A percentile compares a stretch with the other conserved stretches of the same genome.
phyloP scores from a whole-genome alignment of 352 stramenopile species.

The Pilasporangium apinafurcum region DNA sequence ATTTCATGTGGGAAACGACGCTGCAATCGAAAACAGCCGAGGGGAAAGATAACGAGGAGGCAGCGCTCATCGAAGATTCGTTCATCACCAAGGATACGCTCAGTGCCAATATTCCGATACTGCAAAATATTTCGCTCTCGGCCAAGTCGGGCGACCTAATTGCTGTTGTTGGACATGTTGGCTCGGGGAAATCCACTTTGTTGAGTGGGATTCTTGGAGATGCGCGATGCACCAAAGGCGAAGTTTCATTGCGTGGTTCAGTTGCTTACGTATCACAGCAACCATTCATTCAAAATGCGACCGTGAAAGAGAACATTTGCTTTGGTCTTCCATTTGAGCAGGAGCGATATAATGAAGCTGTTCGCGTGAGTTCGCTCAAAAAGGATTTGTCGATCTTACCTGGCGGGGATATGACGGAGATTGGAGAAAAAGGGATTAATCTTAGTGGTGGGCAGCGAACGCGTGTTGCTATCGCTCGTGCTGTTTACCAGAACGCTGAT shows the following conservation, averaged over 20 bases:
- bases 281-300: conserved; percentile 50
- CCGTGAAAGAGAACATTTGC: conserved; percentile 39
- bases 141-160: conserved; percentile 75
- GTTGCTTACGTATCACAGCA: conserved; percentile 56
- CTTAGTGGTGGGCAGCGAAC: conserved; percentile 95
- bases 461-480: conserved; percentile 89
- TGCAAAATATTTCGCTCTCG: conserved; percentile 54
- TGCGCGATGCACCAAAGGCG: conserved; percentile 14
- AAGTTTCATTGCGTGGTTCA: conserved; percentile 20
- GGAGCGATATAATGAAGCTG: conserved; percentile 23
- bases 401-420: conserved; percentile 94
- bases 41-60: conserved; percentile 29
- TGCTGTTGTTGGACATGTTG: conserved; percentile 63
- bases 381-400: conserved; percentile 89
- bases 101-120: conserved; percentile 22
- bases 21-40: conserved; percentile 1
- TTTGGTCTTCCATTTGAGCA: conserved; percentile 35
- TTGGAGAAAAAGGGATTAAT: conserved; percentile 98
- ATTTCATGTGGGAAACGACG: conserved; percentile 64
- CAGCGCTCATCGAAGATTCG: conserved; percentile 8
- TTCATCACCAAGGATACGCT: no score
- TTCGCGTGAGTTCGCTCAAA: conserved; percentile 66
- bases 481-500: conserved; percentile 92
- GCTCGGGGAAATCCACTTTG: conserved; percentile 77
- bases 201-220: conserved; percentile 38